phyloP scores from a whole-genome alignment of 73 alveolate species.

The Effrenium voratum region DNA sequence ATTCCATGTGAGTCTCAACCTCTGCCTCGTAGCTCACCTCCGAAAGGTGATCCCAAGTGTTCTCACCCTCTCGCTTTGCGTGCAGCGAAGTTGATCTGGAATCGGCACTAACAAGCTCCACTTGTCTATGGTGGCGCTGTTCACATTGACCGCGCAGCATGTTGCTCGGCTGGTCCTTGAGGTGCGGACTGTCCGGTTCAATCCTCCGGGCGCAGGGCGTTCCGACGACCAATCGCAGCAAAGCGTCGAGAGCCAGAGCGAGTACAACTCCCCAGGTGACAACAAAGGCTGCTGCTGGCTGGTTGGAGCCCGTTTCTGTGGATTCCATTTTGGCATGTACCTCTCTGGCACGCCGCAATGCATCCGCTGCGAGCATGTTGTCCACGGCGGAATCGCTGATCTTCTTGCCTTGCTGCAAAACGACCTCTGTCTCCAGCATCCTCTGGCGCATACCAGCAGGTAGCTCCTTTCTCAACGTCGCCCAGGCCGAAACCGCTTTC shows the following conservation, averaged over 20 bases:
- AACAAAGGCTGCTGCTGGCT: neutral
- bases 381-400: neutral
- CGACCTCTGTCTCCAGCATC: neutral
- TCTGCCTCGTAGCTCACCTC: constrained; percentile 13
- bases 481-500: neutral
- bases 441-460: neutral
- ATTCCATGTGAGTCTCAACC: neutral
- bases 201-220: neutral
- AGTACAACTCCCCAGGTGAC: constrained; percentile 53
- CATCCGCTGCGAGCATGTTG: neutral
- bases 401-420: neutral
- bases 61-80: neutral
- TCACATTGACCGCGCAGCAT: no score
- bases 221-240: constrained; percentile 10
- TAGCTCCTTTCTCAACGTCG: neutral
- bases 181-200: no score
- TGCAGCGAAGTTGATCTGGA: neutral
- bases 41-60: constrained; percentile 34
- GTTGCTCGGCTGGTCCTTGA: no score
- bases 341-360: constrained; percentile 62
- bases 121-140: no score
- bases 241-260: constrained; percentile 25
- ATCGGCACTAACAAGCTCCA: neutral
- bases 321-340: constrained; percentile 40
- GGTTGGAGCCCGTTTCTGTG: no score